phyloP scores from a whole-genome alignment of 2,329 filamentous ascomycete genomes.

The Parastagonospora nodorum region DNA sequence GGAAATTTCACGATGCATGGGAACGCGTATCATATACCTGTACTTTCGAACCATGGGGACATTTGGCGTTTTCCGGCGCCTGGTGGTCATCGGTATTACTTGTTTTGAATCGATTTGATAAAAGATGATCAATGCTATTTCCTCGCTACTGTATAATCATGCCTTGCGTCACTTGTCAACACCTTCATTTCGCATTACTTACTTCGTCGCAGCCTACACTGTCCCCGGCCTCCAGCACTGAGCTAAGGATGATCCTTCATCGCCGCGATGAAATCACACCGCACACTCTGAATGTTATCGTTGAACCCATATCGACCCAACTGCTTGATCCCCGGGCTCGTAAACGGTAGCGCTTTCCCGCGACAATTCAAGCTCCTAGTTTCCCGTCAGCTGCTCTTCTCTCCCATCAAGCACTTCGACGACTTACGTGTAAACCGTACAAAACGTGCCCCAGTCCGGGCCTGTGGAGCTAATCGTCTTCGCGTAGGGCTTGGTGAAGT shows the following conservation, averaged over 20 bases:
- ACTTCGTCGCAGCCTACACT: background rate
- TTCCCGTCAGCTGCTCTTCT: background rate
- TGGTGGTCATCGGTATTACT: slow-evolving; percentile 14
- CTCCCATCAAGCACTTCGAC: background rate
- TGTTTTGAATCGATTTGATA: slow-evolving; percentile 11
- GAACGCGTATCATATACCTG: slow-evolving; percentile 36
- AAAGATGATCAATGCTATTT: slow-evolving; percentile 13
- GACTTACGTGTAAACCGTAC: slow-evolving; percentile 26
- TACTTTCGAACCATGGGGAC: slow-evolving; percentile 24
- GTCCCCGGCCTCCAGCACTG: background rate
- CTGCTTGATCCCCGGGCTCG: slow-evolving; percentile 23
- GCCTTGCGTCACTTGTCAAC: too few species aligned
- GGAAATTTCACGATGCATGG: slow-evolving; percentile 32
- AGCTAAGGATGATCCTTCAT: slow-evolving; percentile 10
- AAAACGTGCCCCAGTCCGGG: slow-evolving; percentile 28
- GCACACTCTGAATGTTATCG: slow-evolving; percentile 21
- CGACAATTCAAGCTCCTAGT: slow-evolving; percentile 14
- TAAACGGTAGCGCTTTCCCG: slow-evolving; percentile 26
- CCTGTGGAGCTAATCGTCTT: slow-evolving; percentile 23
- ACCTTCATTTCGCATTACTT: background rate
- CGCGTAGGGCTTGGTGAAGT: slow-evolving; percentile 11
- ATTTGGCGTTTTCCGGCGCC: slow-evolving; percentile 36
- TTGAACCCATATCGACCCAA: slow-evolving; percentile 22
- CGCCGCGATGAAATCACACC: slow-evolving; percentile 28
- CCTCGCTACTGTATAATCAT: too few species aligned